Evolutionary conservation across 192 early-diverging fungal species (phyloP), one percentile per base, ranked within the genome.

Genomic region (Geranomyces michiganensis): DNA sequence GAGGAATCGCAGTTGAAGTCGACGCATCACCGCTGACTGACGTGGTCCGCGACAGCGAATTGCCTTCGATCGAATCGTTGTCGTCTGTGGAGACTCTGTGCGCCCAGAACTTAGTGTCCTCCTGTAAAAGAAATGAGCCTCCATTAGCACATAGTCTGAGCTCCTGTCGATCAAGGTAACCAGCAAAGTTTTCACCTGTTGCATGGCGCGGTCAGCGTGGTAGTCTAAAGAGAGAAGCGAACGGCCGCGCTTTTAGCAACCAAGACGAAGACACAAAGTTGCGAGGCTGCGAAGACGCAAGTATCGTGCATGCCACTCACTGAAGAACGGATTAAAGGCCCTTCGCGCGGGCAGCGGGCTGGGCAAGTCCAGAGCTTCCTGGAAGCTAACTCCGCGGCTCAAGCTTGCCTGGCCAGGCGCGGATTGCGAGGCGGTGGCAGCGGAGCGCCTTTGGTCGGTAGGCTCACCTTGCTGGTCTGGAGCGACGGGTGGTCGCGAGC

Each of bases 91-190:
- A 47, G 13, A 61, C 29, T 26, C 67, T 48, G 47, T 78, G 77
- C 17, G 77, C 72, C 77, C 71, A 74, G 56, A 77, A 74, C 62
- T 75, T 78, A 7, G 55, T 75, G 64, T 78, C 77, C 36, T 78
- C 77, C 33, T 73, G 30, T 0, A 51, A 30, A 8, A 56, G 31
- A 49, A 19, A 8, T 51, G 12, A 14, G 22, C 27, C n/a, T 9
- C 49, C n/a, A 56, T 24, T 17, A 53, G 51, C 24, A 53, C 51
- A 41, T 10, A 41, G 10, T 47, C 46, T 19, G 19, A 47, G 10
- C 46, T 53, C 24, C 51, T 15, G 7, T 53, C 24, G 19, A 9
- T 53, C 15, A 47, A 56, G 32, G 29, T n/a, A 32, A 29, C 48
- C 24, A 56, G 13, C 26, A 15, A 48, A 68, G 4, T 14, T 31